phyloP scores from a whole-genome alignment of 192 early-diverging fungal genomes.

The Backusella sp. region DNA sequence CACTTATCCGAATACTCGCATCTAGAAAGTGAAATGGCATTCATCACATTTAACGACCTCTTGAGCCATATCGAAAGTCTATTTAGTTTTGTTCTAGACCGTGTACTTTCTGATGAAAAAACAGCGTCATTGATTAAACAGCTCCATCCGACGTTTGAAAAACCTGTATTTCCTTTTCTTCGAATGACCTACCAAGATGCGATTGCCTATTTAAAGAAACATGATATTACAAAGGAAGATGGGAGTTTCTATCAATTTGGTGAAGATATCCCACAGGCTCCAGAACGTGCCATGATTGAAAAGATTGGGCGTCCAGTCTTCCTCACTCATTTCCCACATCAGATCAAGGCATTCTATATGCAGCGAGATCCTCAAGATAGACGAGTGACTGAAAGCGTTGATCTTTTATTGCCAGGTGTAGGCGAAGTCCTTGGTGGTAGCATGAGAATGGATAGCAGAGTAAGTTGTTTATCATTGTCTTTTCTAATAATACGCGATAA shows the following conservation, averaged over 20 bases:
- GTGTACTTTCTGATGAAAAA: conserved; percentile 70
- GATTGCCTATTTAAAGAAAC: conserved; percentile 89
- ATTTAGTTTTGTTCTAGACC: conserved; percentile 74
- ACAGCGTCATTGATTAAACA: conserved; percentile 75
- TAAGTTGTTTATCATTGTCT: conserved; percentile 23
- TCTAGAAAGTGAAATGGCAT: conserved; percentile 94
- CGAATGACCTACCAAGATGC: conserved; percentile 97
- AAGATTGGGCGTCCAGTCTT: conserved; percentile 93
- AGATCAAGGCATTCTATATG: conserved; percentile 99
- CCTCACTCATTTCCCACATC: conserved; percentile 90
- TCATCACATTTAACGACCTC: conserved; percentile 91
- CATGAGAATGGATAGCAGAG: conserved; percentile 92
- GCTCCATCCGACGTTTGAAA: conserved; percentile 88
- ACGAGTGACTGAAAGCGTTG: conserved; percentile 91
- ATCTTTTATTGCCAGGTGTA: conserved; percentile 96
- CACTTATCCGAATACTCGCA: conserved; percentile 98
- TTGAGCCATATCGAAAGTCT: conserved; percentile 86
- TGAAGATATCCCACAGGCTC: conserved; percentile 98
- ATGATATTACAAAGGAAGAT: conserved; percentile 87
- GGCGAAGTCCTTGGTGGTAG: conserved; percentile 99
- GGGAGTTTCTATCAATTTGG: conserved; percentile 92
- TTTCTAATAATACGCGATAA: background rate
- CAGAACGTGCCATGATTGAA: conserved; percentile 98
- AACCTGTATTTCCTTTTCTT: conserved; percentile 83
- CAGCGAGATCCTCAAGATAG: conserved; percentile 81